Conservation (phyloP, 1,284 basidiomycete genomes). For the Leccinum proliferum region DNA sequence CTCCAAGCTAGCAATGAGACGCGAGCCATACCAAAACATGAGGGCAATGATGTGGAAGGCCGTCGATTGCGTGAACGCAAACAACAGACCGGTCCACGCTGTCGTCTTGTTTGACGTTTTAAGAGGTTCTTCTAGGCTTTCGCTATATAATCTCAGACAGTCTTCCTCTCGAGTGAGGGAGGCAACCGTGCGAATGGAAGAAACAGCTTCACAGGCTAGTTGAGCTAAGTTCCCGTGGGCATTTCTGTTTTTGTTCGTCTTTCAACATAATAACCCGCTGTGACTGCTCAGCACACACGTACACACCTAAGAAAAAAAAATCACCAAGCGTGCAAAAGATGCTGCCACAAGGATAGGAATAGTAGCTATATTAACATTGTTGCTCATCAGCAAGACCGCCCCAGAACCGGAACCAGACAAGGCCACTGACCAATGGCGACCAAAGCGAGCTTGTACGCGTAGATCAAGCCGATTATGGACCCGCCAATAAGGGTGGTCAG, state of each 20-base stretch:
- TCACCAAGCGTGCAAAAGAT: conserved; percentile 82
- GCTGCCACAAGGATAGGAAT: conserved; percentile 79
- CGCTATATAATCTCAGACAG: too few species aligned
- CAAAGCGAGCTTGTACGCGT: conserved; percentile 76
- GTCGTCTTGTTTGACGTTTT: conserved; percentile 59
- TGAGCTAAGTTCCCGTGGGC: conserved; percentile 30
- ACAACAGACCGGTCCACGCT: conserved; percentile 72
- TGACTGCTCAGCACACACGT: background rate
- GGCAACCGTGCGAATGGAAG: too few species aligned
- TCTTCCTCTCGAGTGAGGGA: too few species aligned
- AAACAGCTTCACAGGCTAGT: too few species aligned
- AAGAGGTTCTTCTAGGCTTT: conserved; percentile 69
- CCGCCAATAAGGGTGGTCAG: conserved; percentile 73
- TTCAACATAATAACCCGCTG: background rate
- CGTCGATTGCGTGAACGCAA: conserved; percentile 74
- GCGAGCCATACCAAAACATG: conserved; percentile 82
- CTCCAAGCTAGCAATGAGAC: conserved; percentile 57
- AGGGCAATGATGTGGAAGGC: conserved; percentile 84
- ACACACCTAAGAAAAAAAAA: conserved; percentile 21
- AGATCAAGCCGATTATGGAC: conserved; percentile 71
- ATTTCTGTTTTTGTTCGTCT: background rate
- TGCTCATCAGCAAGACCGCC: conserved; percentile 12
- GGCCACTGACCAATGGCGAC: conserved; percentile 61
- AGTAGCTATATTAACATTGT: conserved; percentile 51
- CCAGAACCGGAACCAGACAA: background rate